Evolutionary conservation across 345 rosid genomes (phyloP).

Genomic region (Crucihimalaya himalaica): DNA sequence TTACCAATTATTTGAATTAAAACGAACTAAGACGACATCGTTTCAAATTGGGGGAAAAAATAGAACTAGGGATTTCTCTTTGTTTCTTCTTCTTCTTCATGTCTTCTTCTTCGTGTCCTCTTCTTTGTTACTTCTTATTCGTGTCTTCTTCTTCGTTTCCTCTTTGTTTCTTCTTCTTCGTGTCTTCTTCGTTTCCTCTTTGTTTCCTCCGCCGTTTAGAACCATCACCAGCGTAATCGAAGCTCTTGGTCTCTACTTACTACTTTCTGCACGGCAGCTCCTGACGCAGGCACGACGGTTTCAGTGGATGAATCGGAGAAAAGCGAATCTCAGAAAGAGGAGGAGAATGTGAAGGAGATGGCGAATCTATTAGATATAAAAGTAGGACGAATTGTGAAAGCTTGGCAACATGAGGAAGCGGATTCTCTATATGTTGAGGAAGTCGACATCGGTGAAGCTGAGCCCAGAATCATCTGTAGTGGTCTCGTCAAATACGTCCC

Average conservation of each 20-base stretch:
- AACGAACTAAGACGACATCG: too few species aligned
- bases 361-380: slow-evolving; percentile 79
- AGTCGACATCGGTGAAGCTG: slow-evolving; percentile 81
- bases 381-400: slow-evolving; percentile 79
- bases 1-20: too few species aligned
- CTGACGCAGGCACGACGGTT: slow-evolving; percentile 19
- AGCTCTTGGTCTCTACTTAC: slow-evolving; percentile 27
- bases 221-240: background rate
- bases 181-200: too few species aligned
- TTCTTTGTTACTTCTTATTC: too few species aligned
- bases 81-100: too few species aligned
- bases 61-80: too few species aligned
- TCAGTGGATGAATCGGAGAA: slow-evolving; percentile 31
- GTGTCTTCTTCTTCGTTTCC: too few species aligned
- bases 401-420: slow-evolving; percentile 94
- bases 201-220: slow-evolving; percentile 9
- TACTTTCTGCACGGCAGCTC: slow-evolving; percentile 33
- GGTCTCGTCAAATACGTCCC: slow-evolving; percentile 87
- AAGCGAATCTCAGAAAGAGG: slow-evolving; percentile 6
- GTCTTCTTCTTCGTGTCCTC: too few species aligned
- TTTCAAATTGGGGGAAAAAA: too few species aligned
- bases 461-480: slow-evolving; percentile 84
- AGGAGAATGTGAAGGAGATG: slow-evolving; percentile 48
- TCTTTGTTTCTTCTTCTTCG: too few species aligned
- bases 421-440: slow-evolving; percentile 93